Evolutionary conservation across 352 stramenopile species (phyloP), one percentile per base, ranked within the genome.

Genomic region (Thraustotheca clavata): DNA sequence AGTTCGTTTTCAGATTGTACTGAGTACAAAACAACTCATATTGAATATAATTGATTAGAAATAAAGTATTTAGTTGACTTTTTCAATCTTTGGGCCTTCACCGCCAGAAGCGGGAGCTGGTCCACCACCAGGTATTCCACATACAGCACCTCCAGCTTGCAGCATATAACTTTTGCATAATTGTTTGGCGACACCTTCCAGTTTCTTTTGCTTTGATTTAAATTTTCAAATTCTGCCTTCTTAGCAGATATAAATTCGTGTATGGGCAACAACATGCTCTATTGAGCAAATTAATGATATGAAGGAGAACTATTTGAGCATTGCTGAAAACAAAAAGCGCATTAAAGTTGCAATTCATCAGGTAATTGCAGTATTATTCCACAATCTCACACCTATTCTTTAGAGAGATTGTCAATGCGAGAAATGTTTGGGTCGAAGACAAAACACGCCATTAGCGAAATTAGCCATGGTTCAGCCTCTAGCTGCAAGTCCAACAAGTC

Each of bases 271-370:
- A 3, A 76, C 79, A 1, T 77, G 84, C 16, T 88, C 79, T n/a
- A 66, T 68, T 40, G 76, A 90, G 47, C 84, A 93, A 38, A 65
- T 93, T 35, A 75, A 68, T 54, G 84, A 91, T 71, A 91, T 91
- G 82, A 89, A 89, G 48, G 82, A 91, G 46, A 94, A 90, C 69
- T 94, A 91, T 71, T 71, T 94, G 67, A 74, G 78, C n/a, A 76
- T 91, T 47, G 83, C 84, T 20, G 83, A 94, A 57, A 73, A 77
- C 36, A 91, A 91, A 71, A 80, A 79, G 59, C 77, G 80, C 59
- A 88, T 93, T 75, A 91, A 91, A 61, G 87, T 93, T 43, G 70
- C 78, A 24, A 93, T 93, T 67, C 82, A 91, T 70, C 8, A 65
- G 35, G 57, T 65, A 54, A 7, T 9, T 29, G 48, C 11, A 4